These are phyloP conservation scores for Eremothecium cymbalariae DNA, from an alignment of 1,139 yeast species.

Conservation along the genomic window DNA sequence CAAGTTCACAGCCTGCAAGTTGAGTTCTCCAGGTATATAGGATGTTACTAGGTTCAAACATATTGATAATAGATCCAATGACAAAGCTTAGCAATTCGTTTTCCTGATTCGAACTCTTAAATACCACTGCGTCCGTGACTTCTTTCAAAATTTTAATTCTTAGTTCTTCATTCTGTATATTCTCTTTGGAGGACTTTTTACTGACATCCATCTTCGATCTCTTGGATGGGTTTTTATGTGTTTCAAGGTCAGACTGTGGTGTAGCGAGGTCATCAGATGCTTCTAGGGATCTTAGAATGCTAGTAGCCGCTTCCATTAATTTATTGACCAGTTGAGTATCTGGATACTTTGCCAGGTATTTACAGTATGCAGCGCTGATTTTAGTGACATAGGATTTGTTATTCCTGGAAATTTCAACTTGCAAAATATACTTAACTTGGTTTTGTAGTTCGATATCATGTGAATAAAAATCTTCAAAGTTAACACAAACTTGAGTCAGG, in stretches of 20 bases:
- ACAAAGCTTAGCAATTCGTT: conserved; percentile 18
- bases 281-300: conserved; percentile 26
- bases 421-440: conserved; percentile 39
- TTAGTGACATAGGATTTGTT: conserved; percentile 57
- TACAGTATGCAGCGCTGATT: conserved; percentile 45
- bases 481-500: conserved; percentile 49
- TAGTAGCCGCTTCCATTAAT: conserved; percentile 28
- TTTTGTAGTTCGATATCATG: conserved; percentile 30
- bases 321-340: conserved; percentile 32
- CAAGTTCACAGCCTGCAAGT: conserved; percentile 38
- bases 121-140: conserved; percentile 23
- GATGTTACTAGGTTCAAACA: conserved; percentile 33
- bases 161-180: conserved; percentile 36
- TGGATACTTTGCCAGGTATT: conserved; percentile 41
- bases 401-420: conserved; percentile 57
- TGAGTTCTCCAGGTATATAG: conserved; percentile 56
- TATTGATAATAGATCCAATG: conserved; percentile 20
- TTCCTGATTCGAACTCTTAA: conserved; percentile 13
- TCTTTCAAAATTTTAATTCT: conserved; percentile 31
- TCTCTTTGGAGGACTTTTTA: conserved; percentile 33
- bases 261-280: conserved; percentile 24
- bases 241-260: conserved; percentile 10
- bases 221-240: conserved; percentile 14
- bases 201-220: conserved; percentile 24
- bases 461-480: conserved; percentile 34